Conservation (phyloP, 2,329 filamentous ascomycete genomes). For the Arthrobotrys conoides region DNA sequence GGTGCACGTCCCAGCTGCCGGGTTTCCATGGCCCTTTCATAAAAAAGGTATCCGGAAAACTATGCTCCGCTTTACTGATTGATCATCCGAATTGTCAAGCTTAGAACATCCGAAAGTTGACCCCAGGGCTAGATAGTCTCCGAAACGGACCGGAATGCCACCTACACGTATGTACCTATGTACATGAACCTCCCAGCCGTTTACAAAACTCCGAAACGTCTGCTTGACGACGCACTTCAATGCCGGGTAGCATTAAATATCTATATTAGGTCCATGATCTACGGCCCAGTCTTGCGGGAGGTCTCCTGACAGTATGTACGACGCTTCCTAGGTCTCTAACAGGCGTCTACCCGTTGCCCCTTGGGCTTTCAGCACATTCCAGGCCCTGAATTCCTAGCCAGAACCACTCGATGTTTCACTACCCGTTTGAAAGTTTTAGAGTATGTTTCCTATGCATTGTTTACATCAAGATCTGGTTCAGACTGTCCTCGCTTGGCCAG, state of each 20-base stretch:
- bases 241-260: not conserved
- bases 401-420: too few relatives aligned
- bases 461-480: too few relatives aligned
- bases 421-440: not conserved
- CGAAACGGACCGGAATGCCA: conserved; percentile 1
- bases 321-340: too few relatives aligned
- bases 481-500: too few relatives aligned
- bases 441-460: not conserved
- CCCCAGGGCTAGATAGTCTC: not conserved
- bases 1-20: not conserved
- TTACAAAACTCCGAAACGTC: not conserved
- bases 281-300: not conserved
- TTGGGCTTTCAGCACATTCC: too few relatives aligned
- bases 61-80: not conserved
- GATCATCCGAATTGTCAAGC: not conserved
- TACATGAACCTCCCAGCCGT: not conserved
- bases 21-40: not conserved
- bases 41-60: not conserved
- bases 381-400: too few relatives aligned
- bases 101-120: not conserved
- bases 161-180: too few relatives aligned
- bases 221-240: not conserved
- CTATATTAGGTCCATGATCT: not conserved
- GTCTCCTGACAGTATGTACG: not conserved
- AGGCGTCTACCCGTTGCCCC: too few relatives aligned